Evolutionary conservation across 371 early-diverging fungal genomes (phyloP).

Genomic region (Blastocladiella emersonii): DNA sequence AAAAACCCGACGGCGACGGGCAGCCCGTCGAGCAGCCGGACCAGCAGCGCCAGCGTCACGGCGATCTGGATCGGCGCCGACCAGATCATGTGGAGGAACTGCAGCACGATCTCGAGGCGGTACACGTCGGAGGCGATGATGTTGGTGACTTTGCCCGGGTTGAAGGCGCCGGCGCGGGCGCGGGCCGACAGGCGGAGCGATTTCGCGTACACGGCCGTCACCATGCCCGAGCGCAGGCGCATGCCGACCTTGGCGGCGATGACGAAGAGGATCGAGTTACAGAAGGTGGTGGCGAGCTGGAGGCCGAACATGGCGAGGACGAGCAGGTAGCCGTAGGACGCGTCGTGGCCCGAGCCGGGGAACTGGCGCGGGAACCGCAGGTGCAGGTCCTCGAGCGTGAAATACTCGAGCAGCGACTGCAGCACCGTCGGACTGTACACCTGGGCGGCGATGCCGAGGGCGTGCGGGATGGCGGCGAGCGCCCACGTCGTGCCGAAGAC

Average conservation of each 20-base stretch:
- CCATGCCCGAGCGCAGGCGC: conserved; percentile 54
- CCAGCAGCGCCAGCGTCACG: conserved; percentile 61
- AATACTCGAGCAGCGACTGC: no score
- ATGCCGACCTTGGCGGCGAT: conserved; percentile 25
- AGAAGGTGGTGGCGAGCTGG: conserved; percentile 8
- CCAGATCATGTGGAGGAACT: conserved; percentile 68
- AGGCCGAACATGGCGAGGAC: conserved; percentile 22
- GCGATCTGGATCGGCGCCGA: conserved; percentile 84
- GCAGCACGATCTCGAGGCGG: conserved; percentile 26
- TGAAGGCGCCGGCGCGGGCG: conserved; percentile 21
- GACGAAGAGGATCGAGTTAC: neutral
- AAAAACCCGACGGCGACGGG: conserved; percentile 78
- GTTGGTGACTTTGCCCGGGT: conserved; percentile 62
- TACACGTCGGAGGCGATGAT: conserved; percentile 67
- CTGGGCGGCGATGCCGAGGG: neutral
- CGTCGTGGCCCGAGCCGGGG: no score
- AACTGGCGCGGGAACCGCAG: no score
- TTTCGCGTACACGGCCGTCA: conserved; percentile 79
- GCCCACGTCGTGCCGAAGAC: neutral
- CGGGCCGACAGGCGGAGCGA: conserved; percentile 57
- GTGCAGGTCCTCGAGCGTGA: no score
- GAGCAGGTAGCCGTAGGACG: neutral
- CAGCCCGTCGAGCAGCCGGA: conserved; percentile 65
- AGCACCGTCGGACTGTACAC: neutral
- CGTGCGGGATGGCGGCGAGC: neutral